Evolutionary conservation across 805 yeast genomes (phyloP).

Genomic region (Sungouiozyma intestinalis): DNA sequence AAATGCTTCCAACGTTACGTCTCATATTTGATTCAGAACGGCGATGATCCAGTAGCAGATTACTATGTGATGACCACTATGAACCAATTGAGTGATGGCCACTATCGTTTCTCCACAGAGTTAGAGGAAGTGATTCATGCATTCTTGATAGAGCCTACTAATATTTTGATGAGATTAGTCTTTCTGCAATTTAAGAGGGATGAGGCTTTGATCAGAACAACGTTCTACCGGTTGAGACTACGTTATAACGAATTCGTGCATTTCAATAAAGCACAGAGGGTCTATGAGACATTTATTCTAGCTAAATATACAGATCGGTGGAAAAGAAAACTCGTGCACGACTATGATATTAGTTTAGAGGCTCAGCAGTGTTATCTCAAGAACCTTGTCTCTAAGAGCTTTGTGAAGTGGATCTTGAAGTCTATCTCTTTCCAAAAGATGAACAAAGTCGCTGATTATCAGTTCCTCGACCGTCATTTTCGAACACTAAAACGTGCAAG

Average conservation of each 20-base stretch:
- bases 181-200: constrained; percentile 10
- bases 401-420: background rate
- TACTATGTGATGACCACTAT: constrained; percentile 12
- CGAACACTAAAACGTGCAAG: constrained; percentile 4
- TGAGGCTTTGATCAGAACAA: constrained; percentile 3
- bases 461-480: constrained; percentile 13
- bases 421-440: constrained; percentile 11
- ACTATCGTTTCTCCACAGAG: constrained; percentile 9
- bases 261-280: background rate
- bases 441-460: constrained; percentile 17
- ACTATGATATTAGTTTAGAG: background rate
- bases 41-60: constrained; percentile 17
- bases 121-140: constrained; percentile 11
- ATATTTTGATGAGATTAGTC: constrained; percentile 16
- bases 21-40: constrained; percentile 9
- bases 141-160: constrained; percentile 20
- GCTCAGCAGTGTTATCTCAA: background rate
- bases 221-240: constrained; percentile 14
- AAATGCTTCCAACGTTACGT: constrained; percentile 17
- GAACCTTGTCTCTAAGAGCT: background rate
- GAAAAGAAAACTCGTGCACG: background rate
- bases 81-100: constrained; percentile 13
- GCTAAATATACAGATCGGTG: background rate
- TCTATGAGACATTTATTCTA: background rate
- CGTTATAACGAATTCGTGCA: constrained; percentile 1